phyloP scores from a whole-genome alignment of 768 basidiomycete genomes.

The Clitopilus passeckerianus region DNA sequence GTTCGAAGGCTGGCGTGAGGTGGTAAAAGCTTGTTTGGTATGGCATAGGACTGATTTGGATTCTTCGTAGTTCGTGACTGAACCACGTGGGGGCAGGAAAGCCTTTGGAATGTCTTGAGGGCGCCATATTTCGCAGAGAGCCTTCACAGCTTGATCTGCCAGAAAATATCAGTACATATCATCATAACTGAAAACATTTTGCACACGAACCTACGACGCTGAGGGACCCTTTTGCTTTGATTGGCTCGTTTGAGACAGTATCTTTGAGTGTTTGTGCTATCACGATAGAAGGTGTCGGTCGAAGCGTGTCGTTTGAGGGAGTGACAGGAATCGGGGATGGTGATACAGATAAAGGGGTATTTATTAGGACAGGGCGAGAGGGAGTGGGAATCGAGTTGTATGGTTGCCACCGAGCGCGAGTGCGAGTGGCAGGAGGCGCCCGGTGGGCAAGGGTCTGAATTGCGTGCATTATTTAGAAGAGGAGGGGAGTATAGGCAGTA shows the following conservation, averaged over 20 bases:
- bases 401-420: slow-evolving; percentile 78
- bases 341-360: slow-evolving; percentile 52
- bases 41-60: slow-evolving; percentile 7
- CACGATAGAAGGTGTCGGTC: slow-evolving; percentile 25
- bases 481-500: slow-evolving; percentile 3
- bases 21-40: slow-evolving; percentile 32
- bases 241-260: slow-evolving; percentile 8
- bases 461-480: slow-evolving; percentile 32
- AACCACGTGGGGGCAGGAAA: slow-evolving; percentile 32
- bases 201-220: slow-evolving; percentile 81
- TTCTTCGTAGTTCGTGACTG: slow-evolving; percentile 20
- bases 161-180: too few species aligned
- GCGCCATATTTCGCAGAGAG: slow-evolving; percentile 75
- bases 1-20: slow-evolving; percentile 47
- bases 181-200: too few species aligned
- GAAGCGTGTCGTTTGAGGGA: slow-evolving; percentile 13
- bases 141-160: slow-evolving; percentile 76
- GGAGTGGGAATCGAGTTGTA: slow-evolving; percentile 47
- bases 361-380: slow-evolving; percentile 28
- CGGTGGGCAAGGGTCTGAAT: slow-evolving; percentile 59
- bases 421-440: slow-evolving; percentile 63
- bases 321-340: slow-evolving; percentile 36
- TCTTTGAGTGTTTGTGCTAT: slow-evolving; percentile 25
- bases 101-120: slow-evolving; percentile 66
- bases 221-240: slow-evolving; percentile 62